Base-by-base conservation (phyloP, 768 basidiomycete genomes). In the Boletus speciosus region DNA sequence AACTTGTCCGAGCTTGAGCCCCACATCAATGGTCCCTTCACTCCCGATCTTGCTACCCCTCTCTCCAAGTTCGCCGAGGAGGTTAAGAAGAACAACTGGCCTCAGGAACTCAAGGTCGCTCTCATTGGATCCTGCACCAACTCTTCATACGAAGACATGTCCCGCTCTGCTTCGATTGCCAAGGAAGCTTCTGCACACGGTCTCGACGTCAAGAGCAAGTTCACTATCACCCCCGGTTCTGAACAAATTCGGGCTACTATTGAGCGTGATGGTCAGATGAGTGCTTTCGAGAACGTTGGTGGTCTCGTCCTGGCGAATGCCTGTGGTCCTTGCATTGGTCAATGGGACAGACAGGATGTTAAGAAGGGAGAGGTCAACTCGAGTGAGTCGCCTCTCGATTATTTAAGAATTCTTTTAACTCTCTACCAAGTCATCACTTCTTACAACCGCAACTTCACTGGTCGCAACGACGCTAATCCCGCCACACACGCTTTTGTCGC, bases 401-500 rank as follows among this genome's bases (percentile, higher is more conserved):
- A 12, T 21, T 29, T 8, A 27, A 14, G 31, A 31, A 27, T n/a
- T 8, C 29, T 45, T 55, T 55, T 60, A 27, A 51, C 47, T 37
- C 47, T 37, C 23, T 10, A 10, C 16, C 37, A 44, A 93, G 90
- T 98, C 80, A 92, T 99, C 75, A 96, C 96, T 49, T 98, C 95
- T 19, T 99, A 99, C 84, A 99, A 99, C 86, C 95, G 97, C 72
- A 99, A 99, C 86, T 99, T 99, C 80, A 98, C 97, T 62, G 97
- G 96, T 54, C 93, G 97, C 69, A 99, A 99, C 74, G 97, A 98
- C 66, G 95, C 97, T 64, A 98, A 99, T 84, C 94, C 96, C 21
- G 94, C 94, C 58, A 99, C 97, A 32, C 97, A 98, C 74, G 91
- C 93, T 46, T 96, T 95, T 67, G 93, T 96, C 66, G 87, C 93